Evolutionary conservation across 140 eudicot species (phyloP), one percentile per base, ranked within the genome.

Genomic region (Bidens hawaiensis): DNA sequence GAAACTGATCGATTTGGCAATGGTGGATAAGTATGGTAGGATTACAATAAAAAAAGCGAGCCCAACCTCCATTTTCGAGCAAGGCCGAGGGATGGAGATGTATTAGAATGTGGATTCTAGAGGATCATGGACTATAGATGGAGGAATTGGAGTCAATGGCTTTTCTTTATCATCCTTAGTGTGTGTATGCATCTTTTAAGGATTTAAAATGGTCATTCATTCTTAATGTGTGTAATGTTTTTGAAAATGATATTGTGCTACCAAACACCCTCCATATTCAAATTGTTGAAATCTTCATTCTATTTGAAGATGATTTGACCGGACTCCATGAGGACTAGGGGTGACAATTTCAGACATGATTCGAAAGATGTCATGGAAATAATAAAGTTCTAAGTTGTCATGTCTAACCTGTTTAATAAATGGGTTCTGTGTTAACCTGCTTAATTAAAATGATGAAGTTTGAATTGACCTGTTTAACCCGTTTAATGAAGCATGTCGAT

Each of bases 1-100:
- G 60, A 83, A 76, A 45, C 76, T 64, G 53, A 78, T 52, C 46
- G 83, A 68, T 69, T 68, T 56, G 10, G 62, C 54, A 12, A 73
- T 42, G 10, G 62, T 48, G 53, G 62, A 36, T 25, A 78, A 47
- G 42, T 28, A 24, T 22, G 70, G 66, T 43, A 62, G 53, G 51
- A 50, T 62, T 48, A 64, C 15, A 42, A 69, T 19, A 62, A 71
- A 59, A 24, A 80, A 9, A 4, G 17, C 21, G 19, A 45, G 23
- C 45, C 56, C 64, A 15, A 26, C 12, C 31, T 55, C 49, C 79
- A 78, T 78, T 26, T 30, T 48, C 8, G 8, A 41, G 26, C 58
- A 6, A 16, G 19, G 22, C 22, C 31, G 16, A 17, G 17, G 66
- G 7, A 18, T 6, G 17, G 31, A 43, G 51, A 6, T 24, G 23